Conservation (phyloP, 176 grass and related monocot genomes). For the Saccharum spontaneum region DNA sequence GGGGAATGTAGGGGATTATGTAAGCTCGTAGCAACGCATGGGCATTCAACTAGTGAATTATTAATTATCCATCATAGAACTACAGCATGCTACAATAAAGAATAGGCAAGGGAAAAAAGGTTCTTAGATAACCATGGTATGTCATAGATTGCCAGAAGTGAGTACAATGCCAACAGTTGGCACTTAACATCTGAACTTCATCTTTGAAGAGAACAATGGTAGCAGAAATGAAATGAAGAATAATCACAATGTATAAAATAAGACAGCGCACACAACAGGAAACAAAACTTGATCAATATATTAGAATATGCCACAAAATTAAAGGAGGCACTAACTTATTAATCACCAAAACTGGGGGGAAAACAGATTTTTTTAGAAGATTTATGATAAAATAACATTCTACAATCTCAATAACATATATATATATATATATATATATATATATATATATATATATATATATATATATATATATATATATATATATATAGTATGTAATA, state of each 20-base stretch:
- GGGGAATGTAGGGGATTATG: too few species aligned
- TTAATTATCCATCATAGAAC: neutral
- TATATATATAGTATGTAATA: neutral
- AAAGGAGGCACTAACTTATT: neutral
- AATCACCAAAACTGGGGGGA: neutral
- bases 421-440: neutral
- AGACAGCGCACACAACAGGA: neutral
- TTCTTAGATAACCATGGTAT: neutral
- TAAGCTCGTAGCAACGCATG: too few species aligned
- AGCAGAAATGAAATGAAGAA: neutral
- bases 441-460: neutral
- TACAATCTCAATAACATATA: neutral
- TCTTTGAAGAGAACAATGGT: neutral
- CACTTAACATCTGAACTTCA: neutral
- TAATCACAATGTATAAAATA: neutral
- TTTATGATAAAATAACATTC: neutral
- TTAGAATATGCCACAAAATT: neutral
- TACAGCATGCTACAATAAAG: neutral
- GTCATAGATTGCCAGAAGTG: neutral
- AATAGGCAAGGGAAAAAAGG: neutral
- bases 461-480: neutral
- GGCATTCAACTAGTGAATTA: neutral
- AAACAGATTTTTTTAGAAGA: neutral
- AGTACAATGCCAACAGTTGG: neutral
- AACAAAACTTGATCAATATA: neutral